A percentile compares a stretch with the other conserved stretches of the same genome.
Evolutionary conservation across 73 alveolate genomes (phyloP).

Genomic region (Tetrahymena thermophila): DNA sequence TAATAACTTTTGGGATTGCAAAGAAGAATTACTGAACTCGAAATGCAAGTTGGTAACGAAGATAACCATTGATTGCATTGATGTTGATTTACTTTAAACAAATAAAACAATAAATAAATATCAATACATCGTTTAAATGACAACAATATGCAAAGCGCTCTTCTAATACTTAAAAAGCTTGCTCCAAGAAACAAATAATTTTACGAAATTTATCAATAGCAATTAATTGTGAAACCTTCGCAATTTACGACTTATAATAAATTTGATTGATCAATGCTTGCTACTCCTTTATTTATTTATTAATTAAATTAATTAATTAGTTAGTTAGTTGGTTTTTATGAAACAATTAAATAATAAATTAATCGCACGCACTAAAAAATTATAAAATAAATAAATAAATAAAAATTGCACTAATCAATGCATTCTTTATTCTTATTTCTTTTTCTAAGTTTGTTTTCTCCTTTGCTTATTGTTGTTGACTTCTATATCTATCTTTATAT

Average conservation of each 20-base stretch:
- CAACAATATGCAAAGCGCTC: background rate
- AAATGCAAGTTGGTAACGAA: slow-evolving; percentile 74
- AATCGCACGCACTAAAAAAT: background rate
- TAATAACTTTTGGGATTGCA: slow-evolving; percentile 65
- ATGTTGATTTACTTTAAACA: background rate
- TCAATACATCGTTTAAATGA: background rate
- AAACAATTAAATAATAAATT: background rate
- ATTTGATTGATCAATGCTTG: background rate
- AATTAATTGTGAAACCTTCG: background rate
- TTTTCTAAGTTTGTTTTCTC: background rate
- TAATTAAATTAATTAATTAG: too few species aligned
- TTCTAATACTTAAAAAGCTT: background rate
- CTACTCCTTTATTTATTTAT: background rate
- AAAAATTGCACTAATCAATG: background rate
- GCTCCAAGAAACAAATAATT: background rate
- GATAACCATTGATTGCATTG: slow-evolving; percentile 13
- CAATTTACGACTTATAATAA: background rate
- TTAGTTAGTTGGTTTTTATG: background rate
- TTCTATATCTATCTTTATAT: background rate
- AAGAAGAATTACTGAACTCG: slow-evolving; percentile 85
- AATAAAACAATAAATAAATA: background rate
- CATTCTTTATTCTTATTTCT: background rate
- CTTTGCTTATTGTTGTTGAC: background rate
- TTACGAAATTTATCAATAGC: background rate
- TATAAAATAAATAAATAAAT: background rate